Evolutionary conservation across 352 stramenopile genomes (phyloP), one percentile per base, ranked within the genome.

Genomic region (Phytophthora colocasiae): DNA sequence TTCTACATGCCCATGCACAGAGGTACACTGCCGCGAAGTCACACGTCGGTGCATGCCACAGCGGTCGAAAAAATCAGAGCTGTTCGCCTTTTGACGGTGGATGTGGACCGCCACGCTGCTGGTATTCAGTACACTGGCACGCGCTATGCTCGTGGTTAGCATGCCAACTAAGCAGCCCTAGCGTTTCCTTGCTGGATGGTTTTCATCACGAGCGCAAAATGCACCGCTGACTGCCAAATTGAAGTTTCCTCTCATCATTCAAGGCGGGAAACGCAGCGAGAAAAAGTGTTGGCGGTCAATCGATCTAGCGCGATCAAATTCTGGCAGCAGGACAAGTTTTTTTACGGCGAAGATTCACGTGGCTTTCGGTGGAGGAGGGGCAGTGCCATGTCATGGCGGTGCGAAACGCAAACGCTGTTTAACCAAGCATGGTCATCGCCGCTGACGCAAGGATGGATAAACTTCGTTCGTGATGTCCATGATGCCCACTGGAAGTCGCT

Each of bases 151-250:
- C 19, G 24, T 40, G 43, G 43, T 46, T 24, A 12, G 44, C 12
- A 22, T 59, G 27, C 31, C 9, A 10, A 36, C 48, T 10, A 44
- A n/a, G 32, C 29, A 31, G n/a, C 27, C 36, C 29, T 27, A 10
- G 6, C 38, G 38, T 14, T 43, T 43, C 15, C 6, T 19, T 15
- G 32, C 17, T 14, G 53, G 43, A 54, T 63, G 55, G 31, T 31
- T 55, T 53, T 63, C 55, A 63, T 11, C 43, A 19, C 31, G 32
- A 46, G 32, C 43, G 54, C 41, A 54, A 52, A 38, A n/a, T 31
- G 24, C 32, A 12, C 17, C 39, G 1, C n/a, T 24, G 38, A 3
- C 6, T 36, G 2, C 26, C 29, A 40, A 8, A 40, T 48, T 58
- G 51, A 47, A 49, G 51, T 3, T 58, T 48, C 51, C n/a, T 58